Base-by-base conservation (phyloP, 2,329 filamentous ascomycete species). In the Sphaerulina vaccinii region DNA sequence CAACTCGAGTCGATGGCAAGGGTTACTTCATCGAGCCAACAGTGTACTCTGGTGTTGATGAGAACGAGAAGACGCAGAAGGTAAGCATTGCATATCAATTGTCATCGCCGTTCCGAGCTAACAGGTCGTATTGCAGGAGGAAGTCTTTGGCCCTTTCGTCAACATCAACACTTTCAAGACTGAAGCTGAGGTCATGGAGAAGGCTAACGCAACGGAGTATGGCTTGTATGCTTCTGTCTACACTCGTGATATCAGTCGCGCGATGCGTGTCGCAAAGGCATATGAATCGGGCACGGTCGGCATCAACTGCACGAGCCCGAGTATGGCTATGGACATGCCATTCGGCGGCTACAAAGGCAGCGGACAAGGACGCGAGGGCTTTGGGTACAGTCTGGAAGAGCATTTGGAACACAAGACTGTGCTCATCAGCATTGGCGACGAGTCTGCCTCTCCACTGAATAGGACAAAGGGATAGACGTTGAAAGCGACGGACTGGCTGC, bases 11-110 rank as follows among this genome's bases (percentile, higher is more conserved):
- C 13, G 55, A 59, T 18, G 62, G 56, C 6, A 63, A 63, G n/a
- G 75, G 76, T 11, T 74, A 69, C 55, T 76, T 74, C 55, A 66
- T 79, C 19, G 67, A 71, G 50, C 75, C 76, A 1, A 73, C 73
- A 10, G 71, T 79, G 36, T 78, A 78, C 64, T 61, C 70, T n/a
- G 62, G 74, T 43, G 67, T 71, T 4, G 68, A 72, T 10, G 72
- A 75, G 55, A 62, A 70, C 24, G 68, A 72, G 1, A 69, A 60
- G 23, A 62, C 69, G n/a, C 58, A 65, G 23, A 67, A 64, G 38
- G 47, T 44, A 44, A 4, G 38, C n/a, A 9, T 5, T 76, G 1
- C 5, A 2, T 1, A 5, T 2, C 21, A 10, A 13, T 2, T 4
- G 7, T 5, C 0, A 19, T 5, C 3, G 3, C 3, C 8, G 3